phyloP scores from a whole-genome alignment of 257 asterid species.

The Oldenlandia corymbosa region DNA sequence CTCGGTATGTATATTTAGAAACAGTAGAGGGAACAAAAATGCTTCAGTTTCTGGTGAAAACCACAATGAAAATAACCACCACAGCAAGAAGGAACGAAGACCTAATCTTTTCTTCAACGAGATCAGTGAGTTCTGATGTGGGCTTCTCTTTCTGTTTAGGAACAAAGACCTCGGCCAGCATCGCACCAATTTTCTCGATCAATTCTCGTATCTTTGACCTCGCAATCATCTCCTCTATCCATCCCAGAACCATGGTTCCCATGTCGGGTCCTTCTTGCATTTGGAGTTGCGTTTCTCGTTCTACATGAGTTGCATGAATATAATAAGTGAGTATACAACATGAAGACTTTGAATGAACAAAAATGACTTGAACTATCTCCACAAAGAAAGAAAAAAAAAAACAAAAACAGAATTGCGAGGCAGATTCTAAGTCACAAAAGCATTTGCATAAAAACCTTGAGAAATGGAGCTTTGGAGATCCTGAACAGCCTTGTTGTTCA shows the following conservation, averaged over 20 bases:
- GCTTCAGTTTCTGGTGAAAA: constrained; percentile 32
- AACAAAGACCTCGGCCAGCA: constrained; percentile 32
- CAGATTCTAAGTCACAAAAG: background rate
- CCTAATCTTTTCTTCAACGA: constrained; percentile 47
- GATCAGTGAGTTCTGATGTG: constrained; percentile 36
- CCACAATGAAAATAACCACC: constrained; percentile 42
- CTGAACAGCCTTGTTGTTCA: constrained; percentile 43
- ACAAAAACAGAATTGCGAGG: no score
- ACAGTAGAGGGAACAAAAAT: no score
- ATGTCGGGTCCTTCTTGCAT: constrained; percentile 20
- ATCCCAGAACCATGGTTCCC: constrained; percentile 28
- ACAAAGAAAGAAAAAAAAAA: no score
- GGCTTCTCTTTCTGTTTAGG: constrained; percentile 33
- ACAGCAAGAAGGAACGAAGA: constrained; percentile 48
- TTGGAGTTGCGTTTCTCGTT: constrained; percentile 23
- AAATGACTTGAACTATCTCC: no score
- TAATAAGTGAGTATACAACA: background rate
- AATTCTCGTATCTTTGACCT: constrained; percentile 37
- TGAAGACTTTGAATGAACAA: no score
- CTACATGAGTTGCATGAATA: constrained; percentile 28
- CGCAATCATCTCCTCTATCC: constrained; percentile 36
- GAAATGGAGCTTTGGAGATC: constrained; percentile 32
- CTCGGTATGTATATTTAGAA: no score
- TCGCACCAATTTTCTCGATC: constrained; percentile 28
- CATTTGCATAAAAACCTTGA: constrained; percentile 33